Base-by-base conservation (phyloP, 2,329 filamentous ascomycete species). In the Pestalotiopsis sp. region DNA sequence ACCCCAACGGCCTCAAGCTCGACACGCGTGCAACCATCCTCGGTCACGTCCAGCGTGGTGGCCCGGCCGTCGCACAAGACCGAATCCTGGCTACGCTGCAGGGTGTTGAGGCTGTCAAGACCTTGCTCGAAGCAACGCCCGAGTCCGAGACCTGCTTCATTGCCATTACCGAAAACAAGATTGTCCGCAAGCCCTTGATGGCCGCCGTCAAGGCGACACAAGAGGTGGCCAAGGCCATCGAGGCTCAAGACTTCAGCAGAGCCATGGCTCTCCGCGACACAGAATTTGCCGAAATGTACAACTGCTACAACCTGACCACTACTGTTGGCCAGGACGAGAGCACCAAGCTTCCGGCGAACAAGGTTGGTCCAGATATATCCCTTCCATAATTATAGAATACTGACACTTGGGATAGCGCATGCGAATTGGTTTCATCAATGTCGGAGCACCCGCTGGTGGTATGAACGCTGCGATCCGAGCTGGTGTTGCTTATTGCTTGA, bases 401-500 rank as follows among this genome's bases (percentile, higher is more conserved):
- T 66, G 30, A 58, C 64, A 20, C 30, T 48, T 48, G 30, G 7
- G 26, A 17, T 71, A 94, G 92, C 89, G 91, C 73, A 94, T 98
- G 93, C 91, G 90, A 72, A 93, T 99, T 75, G 96, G 94, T 62
- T 97, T 99, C 76, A 93, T 99, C 80, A 97, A 98, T 75, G 94
- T 98, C 26, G 96, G 96, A 75, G 96, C 96, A 13, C 96, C 96
- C 7, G 96, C 96, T 38, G 96, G 96, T 79, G 96, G 96, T 75
- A 98, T 99, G 93, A 99, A 99, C 81, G 94, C 95, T 35, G 96
- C 96, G 56, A 96, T 97, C 22, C 90, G 96, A 73, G 95, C 94
- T 38, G 95, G 93, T 14, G 94, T 98, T 20, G 94, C 94, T 39
- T 98, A 98, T 84, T 98, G 94, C 78, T 80, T 97, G 68, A 92